Conservation (phyloP, 1,139 yeast genomes). For the Geotrichum europaeum region DNA sequence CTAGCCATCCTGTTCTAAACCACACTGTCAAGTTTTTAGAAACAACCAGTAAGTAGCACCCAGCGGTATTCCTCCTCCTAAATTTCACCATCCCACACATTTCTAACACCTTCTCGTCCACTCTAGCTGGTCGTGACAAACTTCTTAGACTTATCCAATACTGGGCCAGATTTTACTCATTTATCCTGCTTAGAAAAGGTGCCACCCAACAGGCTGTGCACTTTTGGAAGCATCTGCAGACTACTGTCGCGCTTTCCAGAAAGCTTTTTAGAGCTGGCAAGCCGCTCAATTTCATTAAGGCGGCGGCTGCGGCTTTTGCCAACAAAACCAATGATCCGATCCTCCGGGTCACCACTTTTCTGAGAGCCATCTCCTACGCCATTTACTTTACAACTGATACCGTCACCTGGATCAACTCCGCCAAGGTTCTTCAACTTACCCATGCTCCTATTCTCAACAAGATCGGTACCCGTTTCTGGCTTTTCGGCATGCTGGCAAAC, state of each 20-base stretch:
- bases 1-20: conserved; percentile 60
- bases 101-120: background rate
- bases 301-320: conserved; percentile 62
- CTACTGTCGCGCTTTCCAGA: conserved; percentile 62
- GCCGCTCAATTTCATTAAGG: conserved; percentile 68
- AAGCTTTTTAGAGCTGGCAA: conserved; percentile 82
- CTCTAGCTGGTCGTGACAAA: conserved; percentile 64
- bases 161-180: conserved; percentile 65
- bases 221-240: conserved; percentile 48
- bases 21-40: conserved; percentile 62
- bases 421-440: conserved; percentile 32
- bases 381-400: conserved; percentile 73
- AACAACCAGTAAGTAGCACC: conserved; percentile 45
- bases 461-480: conserved; percentile 61
- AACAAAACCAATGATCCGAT: conserved; percentile 67
- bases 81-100: background rate
- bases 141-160: conserved; percentile 75
- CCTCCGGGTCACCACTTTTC: conserved; percentile 51
- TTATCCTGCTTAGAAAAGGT: conserved; percentile 57
- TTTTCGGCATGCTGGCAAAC: conserved; percentile 61
- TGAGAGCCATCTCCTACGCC: conserved; percentile 68
- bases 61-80: background rate
- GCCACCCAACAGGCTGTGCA: conserved; percentile 46
- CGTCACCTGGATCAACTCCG: conserved; percentile 57
- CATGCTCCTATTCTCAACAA: conserved; percentile 29